Evolutionary conservation across 2,329 filamentous ascomycete species (phyloP), one percentile per base, ranked within the genome.

Genomic region (Aspergillus neotritici): DNA sequence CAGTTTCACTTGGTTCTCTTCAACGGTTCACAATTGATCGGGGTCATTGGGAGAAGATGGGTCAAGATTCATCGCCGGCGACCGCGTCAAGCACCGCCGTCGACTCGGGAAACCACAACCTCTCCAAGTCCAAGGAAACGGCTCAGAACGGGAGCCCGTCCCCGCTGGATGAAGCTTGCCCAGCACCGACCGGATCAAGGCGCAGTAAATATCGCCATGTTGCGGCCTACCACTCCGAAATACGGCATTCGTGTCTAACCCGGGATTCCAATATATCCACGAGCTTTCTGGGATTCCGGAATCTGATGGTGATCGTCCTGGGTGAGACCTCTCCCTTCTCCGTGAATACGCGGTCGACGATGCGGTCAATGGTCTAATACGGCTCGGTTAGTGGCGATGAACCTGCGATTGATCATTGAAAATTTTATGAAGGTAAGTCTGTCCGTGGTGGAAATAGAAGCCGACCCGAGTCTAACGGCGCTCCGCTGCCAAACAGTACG

Each of bases 261-360:
- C 85, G 90, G 58, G 93, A 97, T 63, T 79, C 87, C 2, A 69
- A 78, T 35, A 72, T 72, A 9, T 74, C 82, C 2, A 87, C 90
- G 15, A 95, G 87, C 64, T 97, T 96, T 62, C 71, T 95, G 12
- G 93, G 93, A 1, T 97, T 98, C 63, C 78, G 91, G 47, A 98
- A 98, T 63, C 77, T 98, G 50, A 95, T 96, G 87, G 86, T 95
- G 31, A 83, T 97, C 59, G 87, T 96, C 31, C 70, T 95, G 48
- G 82, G 87, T 93, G 76, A 50, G 77, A 56, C 15, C 41, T 28
- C 13, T 17, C 40, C 40, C 13, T 30, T 15, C 15, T 17, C 8
- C 13, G 8, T 12, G 16, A 14, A 28, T 43, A 29, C 45, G 37
- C 16, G 34, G 2, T 9, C 16, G 7, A 25, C 21, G 21, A 25